A percentile compares a stretch with the other conserved stretches of the same genome.
Conservation (phyloP, 108 stramenopile genomes). For the Craspedostauros australis region DNA sequence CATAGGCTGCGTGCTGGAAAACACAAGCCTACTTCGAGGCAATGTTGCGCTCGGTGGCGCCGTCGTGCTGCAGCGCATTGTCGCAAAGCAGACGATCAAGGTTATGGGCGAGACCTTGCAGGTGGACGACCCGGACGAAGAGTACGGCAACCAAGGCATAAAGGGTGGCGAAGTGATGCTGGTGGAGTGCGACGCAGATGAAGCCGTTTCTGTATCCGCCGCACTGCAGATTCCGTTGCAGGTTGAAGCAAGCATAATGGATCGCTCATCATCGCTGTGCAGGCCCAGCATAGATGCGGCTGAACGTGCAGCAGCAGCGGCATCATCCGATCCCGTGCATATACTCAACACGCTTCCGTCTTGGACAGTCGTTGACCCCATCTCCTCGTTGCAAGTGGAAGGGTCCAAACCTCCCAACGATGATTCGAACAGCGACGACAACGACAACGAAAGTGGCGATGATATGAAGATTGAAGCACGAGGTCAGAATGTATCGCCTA, state of each 20-base stretch:
- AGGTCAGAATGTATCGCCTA: conserved; percentile 30
- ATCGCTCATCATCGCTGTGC: conserved; percentile 12
- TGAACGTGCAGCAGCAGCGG: background rate
- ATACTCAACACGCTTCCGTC: conserved; percentile 24
- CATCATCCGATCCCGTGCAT: background rate
- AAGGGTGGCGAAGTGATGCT: conserved; percentile 53
- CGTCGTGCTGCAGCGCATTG: conserved; percentile 53
- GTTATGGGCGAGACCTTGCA: conserved; percentile 49
- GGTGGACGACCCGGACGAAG: conserved; percentile 53
- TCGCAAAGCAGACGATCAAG: conserved; percentile 29
- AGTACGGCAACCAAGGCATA: conserved; percentile 51
- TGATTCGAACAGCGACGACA: too few relatives aligned
- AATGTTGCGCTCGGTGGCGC: conserved; percentile 75
- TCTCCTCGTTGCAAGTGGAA: conserved; percentile 40
- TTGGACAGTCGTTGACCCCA: conserved; percentile 30
- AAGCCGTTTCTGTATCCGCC: conserved; percentile 81
- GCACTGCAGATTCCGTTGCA: conserved; percentile 44
- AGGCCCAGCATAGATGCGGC: conserved; percentile 12
- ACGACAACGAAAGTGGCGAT: too few relatives aligned
- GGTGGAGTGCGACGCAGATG: conserved; percentile 83
- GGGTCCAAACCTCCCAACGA: conserved; percentile 26
- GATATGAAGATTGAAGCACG: conserved; percentile 16
- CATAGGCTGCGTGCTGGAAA: conserved; percentile 73
- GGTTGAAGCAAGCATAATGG: conserved; percentile 53
- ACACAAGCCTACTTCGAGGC: conserved; percentile 62